These are phyloP conservation scores for Atalantia buxifolia DNA, from an alignment of 345 rosid genomes.

Conservation along the genomic window DNA sequence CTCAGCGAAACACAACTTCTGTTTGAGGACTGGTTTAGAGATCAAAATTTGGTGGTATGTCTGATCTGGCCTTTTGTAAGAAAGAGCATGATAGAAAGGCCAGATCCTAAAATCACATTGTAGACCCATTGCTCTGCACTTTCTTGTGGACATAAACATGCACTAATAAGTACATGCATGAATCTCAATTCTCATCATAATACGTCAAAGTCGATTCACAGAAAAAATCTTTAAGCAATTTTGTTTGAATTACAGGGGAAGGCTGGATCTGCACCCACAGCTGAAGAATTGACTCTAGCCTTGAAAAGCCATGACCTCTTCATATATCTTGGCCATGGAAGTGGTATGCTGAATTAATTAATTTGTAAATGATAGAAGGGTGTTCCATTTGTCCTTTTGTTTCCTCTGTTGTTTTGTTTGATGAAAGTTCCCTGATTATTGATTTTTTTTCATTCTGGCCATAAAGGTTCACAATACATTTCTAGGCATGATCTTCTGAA, in stretches of 20 bases:
- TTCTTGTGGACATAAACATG: neutral
- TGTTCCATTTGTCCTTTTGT: neutral
- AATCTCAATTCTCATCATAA: neutral
- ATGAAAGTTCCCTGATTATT: constrained; percentile 9
- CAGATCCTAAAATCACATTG: neutral
- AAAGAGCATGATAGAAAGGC: neutral
- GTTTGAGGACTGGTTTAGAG: constrained; percentile 84
- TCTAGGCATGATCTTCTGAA: constrained; percentile 62
- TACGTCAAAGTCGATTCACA: neutral
- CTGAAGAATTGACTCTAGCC: constrained; percentile 66
- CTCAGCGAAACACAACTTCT: constrained; percentile 53
- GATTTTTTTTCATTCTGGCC: constrained; percentile 5
- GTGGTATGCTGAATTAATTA: constrained; percentile 53
- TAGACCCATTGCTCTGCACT: neutral
- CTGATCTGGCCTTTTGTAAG: neutral
- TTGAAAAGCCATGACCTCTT: constrained; percentile 80
- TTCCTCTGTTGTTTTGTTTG: neutral
- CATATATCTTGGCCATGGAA: constrained; percentile 91
- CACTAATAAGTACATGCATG: neutral
- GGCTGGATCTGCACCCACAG: constrained; percentile 72
- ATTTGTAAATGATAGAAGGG: neutral
- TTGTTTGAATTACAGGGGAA: constrained; percentile 53
- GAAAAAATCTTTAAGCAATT: neutral
- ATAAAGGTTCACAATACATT: constrained; percentile 72
- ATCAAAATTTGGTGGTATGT: constrained; percentile 75